These are phyloP conservation scores for Breviolum minutum DNA, from an alignment of 73 alveolate species.

Conservation along the genomic window DNA sequence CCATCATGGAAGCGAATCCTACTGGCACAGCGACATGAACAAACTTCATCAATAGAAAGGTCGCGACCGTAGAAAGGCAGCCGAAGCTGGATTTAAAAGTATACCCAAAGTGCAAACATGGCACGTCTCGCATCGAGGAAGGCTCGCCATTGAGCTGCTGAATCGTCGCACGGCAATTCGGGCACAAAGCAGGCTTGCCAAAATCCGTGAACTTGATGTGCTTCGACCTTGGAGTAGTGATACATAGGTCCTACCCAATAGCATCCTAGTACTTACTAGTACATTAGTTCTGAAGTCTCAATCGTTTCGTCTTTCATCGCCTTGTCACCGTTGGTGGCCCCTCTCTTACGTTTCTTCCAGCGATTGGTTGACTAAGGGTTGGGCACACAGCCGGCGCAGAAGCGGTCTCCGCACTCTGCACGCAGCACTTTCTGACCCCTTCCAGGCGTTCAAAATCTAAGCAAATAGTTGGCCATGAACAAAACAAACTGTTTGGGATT, in stretches of 20 bases:
- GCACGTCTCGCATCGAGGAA: background rate
- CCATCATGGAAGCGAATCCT: too few species aligned
- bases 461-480: too few species aligned
- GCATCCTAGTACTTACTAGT: background rate
- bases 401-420: constrained; percentile 19
- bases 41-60: too few species aligned
- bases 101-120: background rate
- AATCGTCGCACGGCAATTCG: background rate
- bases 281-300: too few species aligned
- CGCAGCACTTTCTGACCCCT: constrained; percentile 45
- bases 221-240: background rate
- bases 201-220: constrained; percentile 36
- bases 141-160: background rate
- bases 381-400: constrained; percentile 6
- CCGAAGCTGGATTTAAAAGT: too few species aligned
- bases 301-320: too few species aligned
- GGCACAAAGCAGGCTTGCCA: constrained; percentile 32
- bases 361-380: too few species aligned
- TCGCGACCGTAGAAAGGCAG: too few species aligned
- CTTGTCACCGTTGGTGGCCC: too few species aligned
- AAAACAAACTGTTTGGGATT: too few species aligned
- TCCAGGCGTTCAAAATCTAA: background rate
- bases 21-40: too few species aligned
- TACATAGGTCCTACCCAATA: background rate
- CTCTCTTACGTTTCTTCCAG: too few species aligned